Conservation (phyloP, 352 stramenopile species). For the Pythium oligandrum region DNA sequence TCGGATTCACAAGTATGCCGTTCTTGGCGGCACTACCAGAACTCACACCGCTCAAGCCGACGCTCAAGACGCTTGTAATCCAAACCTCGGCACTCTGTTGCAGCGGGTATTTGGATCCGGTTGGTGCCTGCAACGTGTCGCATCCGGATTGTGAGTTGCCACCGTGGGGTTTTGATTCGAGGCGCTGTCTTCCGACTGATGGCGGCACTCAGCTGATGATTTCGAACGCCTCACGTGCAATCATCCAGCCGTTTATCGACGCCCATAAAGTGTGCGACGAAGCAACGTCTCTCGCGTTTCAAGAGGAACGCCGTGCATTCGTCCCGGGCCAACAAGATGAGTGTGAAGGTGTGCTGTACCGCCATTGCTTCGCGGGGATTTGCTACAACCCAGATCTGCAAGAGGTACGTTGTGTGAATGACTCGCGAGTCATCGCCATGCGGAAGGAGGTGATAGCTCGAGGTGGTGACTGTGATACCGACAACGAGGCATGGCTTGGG, state of each 20-base stretch:
- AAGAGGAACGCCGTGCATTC: neutral
- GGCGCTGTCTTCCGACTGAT: constrained; percentile 6
- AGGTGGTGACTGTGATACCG: constrained; percentile 8
- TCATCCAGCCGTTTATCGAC: constrained; percentile 9
- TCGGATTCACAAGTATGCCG: constrained; percentile 25
- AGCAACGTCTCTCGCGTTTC: too few species aligned
- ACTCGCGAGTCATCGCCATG: constrained; percentile 7
- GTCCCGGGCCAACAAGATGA: neutral
- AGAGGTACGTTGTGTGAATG: neutral
- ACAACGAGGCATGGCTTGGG: constrained; percentile 18
- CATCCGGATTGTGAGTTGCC: constrained; percentile 1
- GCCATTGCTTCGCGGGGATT: constrained; percentile 20
- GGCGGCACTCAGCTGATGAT: constrained; percentile 1
- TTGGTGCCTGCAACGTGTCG: constrained; percentile 4
- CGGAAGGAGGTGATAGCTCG: constrained; percentile 4
- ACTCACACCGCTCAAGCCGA: neutral
- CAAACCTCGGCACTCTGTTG: constrained; percentile 10
- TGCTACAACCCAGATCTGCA: constrained; percentile 3
- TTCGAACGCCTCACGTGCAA: constrained; percentile 2
- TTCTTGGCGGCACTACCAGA: constrained; percentile 15
- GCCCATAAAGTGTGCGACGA: constrained; percentile 1
- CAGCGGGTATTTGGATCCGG: constrained; percentile 16
- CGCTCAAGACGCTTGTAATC: constrained; percentile 10
- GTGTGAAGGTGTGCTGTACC: constrained; percentile 20
- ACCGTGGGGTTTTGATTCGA: neutral